Conservation (phyloP, 305 asterid species). For the Solanum aculeatissimum region DNA sequence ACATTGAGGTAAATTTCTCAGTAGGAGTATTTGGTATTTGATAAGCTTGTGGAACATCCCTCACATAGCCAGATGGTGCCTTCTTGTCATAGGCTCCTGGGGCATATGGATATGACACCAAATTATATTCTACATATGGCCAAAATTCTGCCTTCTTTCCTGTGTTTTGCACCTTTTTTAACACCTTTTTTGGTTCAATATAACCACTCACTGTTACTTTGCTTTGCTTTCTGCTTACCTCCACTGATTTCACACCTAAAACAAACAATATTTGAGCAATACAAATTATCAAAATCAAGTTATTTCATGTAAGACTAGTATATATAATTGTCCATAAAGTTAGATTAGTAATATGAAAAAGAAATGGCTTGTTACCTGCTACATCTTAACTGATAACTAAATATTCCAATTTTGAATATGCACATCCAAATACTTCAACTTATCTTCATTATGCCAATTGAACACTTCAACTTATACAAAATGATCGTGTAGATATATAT, state of each 20-base stretch:
- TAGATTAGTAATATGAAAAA: neutral
- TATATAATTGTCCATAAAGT: neutral
- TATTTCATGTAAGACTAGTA: too few species aligned
- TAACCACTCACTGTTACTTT: slow-evolving; percentile 48
- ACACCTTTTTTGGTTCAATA: slow-evolving; percentile 47
- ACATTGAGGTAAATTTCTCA: slow-evolving; percentile 31
- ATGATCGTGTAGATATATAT: too few species aligned
- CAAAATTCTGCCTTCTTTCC: slow-evolving; percentile 70
- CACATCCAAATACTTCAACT: too few species aligned
- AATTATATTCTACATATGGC: slow-evolving; percentile 54
- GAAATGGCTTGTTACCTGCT: neutral
- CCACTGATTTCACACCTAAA: slow-evolving; percentile 50
- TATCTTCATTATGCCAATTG: too few species aligned
- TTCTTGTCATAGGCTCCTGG: slow-evolving; percentile 64
- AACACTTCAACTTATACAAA: too few species aligned
- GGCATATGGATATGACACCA: slow-evolving; percentile 63
- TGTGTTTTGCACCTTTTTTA: slow-evolving; percentile 30
- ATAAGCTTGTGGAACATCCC: slow-evolving; percentile 52
- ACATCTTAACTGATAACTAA: too few species aligned
- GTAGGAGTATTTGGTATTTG: slow-evolving; percentile 23
- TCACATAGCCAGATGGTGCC: slow-evolving; percentile 60
- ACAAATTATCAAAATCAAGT: neutral
- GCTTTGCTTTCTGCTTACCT: slow-evolving; percentile 45
- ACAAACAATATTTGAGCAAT: neutral
- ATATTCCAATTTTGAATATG: too few species aligned